phyloP scores from a whole-genome alignment of 192 early-diverging fungal genomes.

The Powellomyces hirtus region DNA sequence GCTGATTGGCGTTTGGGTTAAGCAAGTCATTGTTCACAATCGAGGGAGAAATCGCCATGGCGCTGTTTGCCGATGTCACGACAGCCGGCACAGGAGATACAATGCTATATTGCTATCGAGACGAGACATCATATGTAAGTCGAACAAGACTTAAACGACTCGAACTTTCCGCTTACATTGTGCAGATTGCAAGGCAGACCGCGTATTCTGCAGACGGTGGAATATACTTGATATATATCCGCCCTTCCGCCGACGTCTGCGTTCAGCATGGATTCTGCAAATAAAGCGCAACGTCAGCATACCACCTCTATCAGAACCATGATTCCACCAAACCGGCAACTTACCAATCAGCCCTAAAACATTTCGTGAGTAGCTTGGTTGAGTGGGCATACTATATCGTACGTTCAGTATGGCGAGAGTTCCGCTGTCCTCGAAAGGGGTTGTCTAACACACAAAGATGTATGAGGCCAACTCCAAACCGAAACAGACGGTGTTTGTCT shows the following conservation, averaged over 20 bases:
- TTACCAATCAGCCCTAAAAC: conserved; percentile 43
- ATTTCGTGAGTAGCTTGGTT: conserved; percentile 55
- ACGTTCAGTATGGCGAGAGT: conserved; percentile 86
- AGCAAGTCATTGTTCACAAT: no score
- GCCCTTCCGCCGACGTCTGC: conserved; percentile 74
- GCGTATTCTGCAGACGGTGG: conserved; percentile 60
- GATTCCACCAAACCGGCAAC: no score
- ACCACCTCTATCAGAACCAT: no score
- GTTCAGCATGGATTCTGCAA: conserved; percentile 65
- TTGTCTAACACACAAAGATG: conserved; percentile 61
- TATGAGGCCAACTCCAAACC: background rate
- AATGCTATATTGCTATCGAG: no score
- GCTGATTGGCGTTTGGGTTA: no score
- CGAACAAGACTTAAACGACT: no score
- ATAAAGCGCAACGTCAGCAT: no score
- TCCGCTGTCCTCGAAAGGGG: conserved; percentile 91
- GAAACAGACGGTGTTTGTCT: no score
- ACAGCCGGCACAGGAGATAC: no score
- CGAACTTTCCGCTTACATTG: conserved; percentile 46
- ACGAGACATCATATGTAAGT: no score
- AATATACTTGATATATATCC: conserved; percentile 79
- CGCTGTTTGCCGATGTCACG: no score
- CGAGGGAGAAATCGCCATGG: no score
- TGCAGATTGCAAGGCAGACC: conserved; percentile 60
- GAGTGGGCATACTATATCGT: conserved; percentile 72